Evolutionary conservation across 2,329 filamentous ascomycete species (phyloP), one percentile per base, ranked within the genome.

Genomic region (Diaporthe sp.): DNA sequence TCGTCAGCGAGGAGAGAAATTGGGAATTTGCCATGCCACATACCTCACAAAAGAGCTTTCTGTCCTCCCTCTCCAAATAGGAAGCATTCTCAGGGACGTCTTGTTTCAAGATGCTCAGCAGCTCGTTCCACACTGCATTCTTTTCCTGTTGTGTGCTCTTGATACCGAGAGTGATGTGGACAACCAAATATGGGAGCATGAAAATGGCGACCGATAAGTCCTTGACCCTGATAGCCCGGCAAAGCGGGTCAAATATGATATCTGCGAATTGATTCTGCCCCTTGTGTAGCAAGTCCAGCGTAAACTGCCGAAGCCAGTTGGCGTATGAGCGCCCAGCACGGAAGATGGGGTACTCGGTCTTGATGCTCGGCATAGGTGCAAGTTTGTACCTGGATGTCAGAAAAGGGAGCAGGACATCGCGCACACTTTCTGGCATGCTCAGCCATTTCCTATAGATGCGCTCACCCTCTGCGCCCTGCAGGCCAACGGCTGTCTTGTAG

Each of bases 161-260:
- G 15, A 94, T 92, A 34, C 94, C 94, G 15, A 98, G 88, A 28
- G 98, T 90, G 42, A 96, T 90, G 81, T 98, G 97, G 47, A 98
- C 84, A 4, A 94, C 92, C 22, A 96, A 89, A 82, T 97, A 98
- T 0, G 97, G 97, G 22, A 99, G 88, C 44, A 99, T 87, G 80
- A 98, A 98, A 58, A 94, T 94, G 0, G 96, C 92, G 44, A 98
- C 96, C 0, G 94, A 93, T 15, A 97, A 87, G 81, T 98, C 96
- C 81, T 97, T 95, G 44, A 95, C 93, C 75, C 93, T 92, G 76
- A 98, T 94, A 28, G 98, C 92, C 57, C 95, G 93, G 71, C 93
- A 92, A 53, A 98, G 88, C 28, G 96, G 93, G 57, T 93, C 91
- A 80, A 98, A 98, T 17, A 98, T 90, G 78, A 94, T 90, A 72